Evolutionary conservation across 73 alveolate genomes (phyloP), one percentile per base, ranked within the genome.

Genomic region (Blepharisma japonicum): DNA sequence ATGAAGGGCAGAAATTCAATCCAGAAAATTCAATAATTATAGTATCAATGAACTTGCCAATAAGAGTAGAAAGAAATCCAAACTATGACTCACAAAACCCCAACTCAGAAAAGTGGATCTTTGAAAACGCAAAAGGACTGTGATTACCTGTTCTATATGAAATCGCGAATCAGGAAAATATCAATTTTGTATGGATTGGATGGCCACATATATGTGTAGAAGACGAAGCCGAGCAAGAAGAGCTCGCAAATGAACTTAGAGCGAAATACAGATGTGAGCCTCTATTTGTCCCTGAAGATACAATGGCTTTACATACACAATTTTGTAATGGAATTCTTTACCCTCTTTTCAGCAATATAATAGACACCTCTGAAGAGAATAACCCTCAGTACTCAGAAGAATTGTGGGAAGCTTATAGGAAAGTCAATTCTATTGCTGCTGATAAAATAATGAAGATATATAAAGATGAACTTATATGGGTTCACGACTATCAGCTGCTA

Each of bases 401-500:
- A 54, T 14, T 14, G n/a, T 74, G 82, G 78, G 53, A 74, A 18
- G 77, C 68, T 9, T 74, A 74, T 5, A 21, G 68, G 23, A 54
- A 20, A 8, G 78, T 74, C 80, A 74, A 74, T 54, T 25, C 51
- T 8, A 27, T 27, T 46, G 46, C 45, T 25, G 56, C 78, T 1
- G 78, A 27, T 7, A 42, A 8, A 11, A 55, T 83, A 45, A 78
- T 42, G 45, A 61, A 61, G 14, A 79, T 27, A 14, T 51, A 38
- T 20, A 66, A 71, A 38, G 39, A 55, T 45, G 83, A 81, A 21
- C 21, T 85, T 42, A 71, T 88, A 2, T 88, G 95, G 95, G 53
- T 88, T 7, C 49, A 88, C 47, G 91, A 88, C 79, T 45, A 78
- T 45, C 89, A 84, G 23, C 61, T 88, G 18, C 71, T 88, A 68